A percentile compares a stretch with the other conserved stretches of the same genome.
These are phyloP conservation scores for Teunomyces pallodes DNA, from an alignment of 805 yeast genomes.

Conservation along the genomic window DNA sequence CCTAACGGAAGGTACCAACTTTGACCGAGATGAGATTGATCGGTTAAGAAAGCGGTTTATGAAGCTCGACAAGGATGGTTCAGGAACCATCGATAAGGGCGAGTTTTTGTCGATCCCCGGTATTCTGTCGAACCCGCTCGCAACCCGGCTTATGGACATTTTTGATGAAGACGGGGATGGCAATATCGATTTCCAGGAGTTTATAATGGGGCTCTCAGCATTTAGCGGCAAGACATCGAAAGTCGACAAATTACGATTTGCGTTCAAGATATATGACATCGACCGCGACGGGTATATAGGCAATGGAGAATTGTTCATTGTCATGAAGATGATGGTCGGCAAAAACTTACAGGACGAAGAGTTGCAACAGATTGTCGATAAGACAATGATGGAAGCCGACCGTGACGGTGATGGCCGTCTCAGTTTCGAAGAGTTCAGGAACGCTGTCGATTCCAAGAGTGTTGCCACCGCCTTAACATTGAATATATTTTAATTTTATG, in stretches of 20 bases:
- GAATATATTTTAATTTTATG: conserved; percentile 35
- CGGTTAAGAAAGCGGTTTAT: conserved; percentile 87
- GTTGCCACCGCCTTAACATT: conserved; percentile 61
- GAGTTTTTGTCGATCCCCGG: conserved; percentile 95
- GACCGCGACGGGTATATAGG: conserved; percentile 94
- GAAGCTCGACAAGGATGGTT: conserved; percentile 90
- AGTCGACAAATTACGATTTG: conserved; percentile 81
- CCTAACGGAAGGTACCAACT: conserved; percentile 78
- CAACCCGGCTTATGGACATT: conserved; percentile 85
- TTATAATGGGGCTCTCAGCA: conserved; percentile 80
- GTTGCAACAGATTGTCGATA: conserved; percentile 94
- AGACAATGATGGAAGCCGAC: conserved; percentile 93
- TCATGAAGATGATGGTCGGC: conserved; percentile 96
- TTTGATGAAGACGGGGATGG: conserved; percentile 94
- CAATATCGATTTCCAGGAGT: conserved; percentile 92
- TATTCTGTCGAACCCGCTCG: conserved; percentile 84
- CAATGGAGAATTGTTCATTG: conserved; percentile 90
- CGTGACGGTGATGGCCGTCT: conserved; percentile 81
- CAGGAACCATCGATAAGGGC: conserved; percentile 86
- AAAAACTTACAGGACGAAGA: conserved; percentile 81
- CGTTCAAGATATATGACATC: conserved; percentile 91
- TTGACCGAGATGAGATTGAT: conserved; percentile 88
- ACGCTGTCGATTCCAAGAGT: conserved; percentile 57
- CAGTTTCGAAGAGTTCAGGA: conserved; percentile 81
- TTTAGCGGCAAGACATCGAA: conserved; percentile 81